Base-by-base conservation (phyloP, 345 rosid genomes). In the Punica granatum region DNA sequence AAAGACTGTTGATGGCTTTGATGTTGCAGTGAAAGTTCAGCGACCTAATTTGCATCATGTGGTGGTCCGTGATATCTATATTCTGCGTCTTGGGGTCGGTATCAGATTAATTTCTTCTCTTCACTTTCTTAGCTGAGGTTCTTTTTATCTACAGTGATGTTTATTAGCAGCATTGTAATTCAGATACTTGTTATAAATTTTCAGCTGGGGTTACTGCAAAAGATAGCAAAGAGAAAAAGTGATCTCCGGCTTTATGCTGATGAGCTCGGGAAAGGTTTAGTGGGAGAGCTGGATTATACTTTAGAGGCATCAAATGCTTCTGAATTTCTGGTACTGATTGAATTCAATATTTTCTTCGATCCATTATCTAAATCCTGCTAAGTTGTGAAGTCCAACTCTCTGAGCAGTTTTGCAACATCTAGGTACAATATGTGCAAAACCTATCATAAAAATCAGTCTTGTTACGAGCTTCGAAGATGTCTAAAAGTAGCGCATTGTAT, bases 211-310 rank as follows among this genome's bases (percentile, higher is more conserved):
- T 66, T 92, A 65, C 43, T 92, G 79, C 92, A 90, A 84, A 92
- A 87, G 82, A 77, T 92, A 71, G 90, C 92, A 26, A 92, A 88
- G 79, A 83, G 96, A 74, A 88, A 88, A 78, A 84, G 65, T 77
- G 96, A 92, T 72, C 90, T 84, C 77, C 87, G 96, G 53, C 82
- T 88, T 26, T 92, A 92, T 76, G 98, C 96, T 68, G 98, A 92
- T 80, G 98, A 92, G 80, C 92, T 92, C 56, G 98, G 98, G 70
- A 92, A 81, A 79, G 97, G 98, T 56, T 83, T 92, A 73, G 93
- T 86, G 70, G 97, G 97, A 67, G 98, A 92, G 81, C 78, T 92
- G 75, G 98, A 92, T 79, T 92, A 87, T 71, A 76, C 75, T 64
- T 75, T 86, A 75, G 98, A 92, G 83, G 96, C 98, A 76, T 81